These are phyloP conservation scores for Cyberlindnera sargentensis DNA, from an alignment of 805 yeast genomes.

Conservation along the genomic window DNA sequence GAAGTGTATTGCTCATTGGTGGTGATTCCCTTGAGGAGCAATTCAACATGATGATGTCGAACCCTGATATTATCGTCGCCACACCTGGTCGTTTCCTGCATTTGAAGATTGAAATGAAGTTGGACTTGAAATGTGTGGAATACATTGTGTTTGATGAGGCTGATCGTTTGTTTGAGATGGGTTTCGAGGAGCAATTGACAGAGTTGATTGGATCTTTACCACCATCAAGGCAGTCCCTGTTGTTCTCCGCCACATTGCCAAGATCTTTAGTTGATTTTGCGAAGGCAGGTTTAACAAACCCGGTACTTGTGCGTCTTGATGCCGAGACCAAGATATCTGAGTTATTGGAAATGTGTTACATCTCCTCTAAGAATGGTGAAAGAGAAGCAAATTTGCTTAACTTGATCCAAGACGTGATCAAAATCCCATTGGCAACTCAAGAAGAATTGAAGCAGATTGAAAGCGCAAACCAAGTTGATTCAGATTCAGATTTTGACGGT, in stretches of 20 bases:
- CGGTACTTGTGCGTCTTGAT: conserved; percentile 87
- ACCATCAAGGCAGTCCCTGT: conserved; percentile 71
- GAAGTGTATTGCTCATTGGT: conserved; percentile 81
- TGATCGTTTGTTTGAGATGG: conserved; percentile 93
- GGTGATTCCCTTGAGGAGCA: conserved; percentile 99
- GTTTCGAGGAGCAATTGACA: conserved; percentile 87
- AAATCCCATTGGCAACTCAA: conserved; percentile 71
- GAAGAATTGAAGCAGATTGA: conserved; percentile 56
- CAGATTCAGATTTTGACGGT: conserved; percentile 42
- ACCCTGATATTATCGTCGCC: conserved; percentile 92
- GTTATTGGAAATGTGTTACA: conserved; percentile 81
- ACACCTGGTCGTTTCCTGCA: conserved; percentile 98
- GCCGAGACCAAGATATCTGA: conserved; percentile 89
- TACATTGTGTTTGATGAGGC: conserved; percentile 96
- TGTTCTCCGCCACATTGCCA: conserved; percentile 95
- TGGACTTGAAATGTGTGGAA: conserved; percentile 77
- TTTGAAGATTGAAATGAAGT: conserved; percentile 89
- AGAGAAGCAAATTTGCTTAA: conserved; percentile 81
- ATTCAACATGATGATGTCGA: conserved; percentile 83
- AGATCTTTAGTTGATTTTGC: conserved; percentile 91
- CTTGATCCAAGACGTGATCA: conserved; percentile 76
- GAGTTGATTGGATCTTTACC: conserved; percentile 85
- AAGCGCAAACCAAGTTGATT: conserved; percentile 30
- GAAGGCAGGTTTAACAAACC: conserved; percentile 90
- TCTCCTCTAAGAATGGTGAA: conserved; percentile 75